A percentile compares a stretch with the other conserved stretches of the same genome.
phyloP scores from a whole-genome alignment of 768 basidiomycete species.

The Tricholoma sp. region DNA sequence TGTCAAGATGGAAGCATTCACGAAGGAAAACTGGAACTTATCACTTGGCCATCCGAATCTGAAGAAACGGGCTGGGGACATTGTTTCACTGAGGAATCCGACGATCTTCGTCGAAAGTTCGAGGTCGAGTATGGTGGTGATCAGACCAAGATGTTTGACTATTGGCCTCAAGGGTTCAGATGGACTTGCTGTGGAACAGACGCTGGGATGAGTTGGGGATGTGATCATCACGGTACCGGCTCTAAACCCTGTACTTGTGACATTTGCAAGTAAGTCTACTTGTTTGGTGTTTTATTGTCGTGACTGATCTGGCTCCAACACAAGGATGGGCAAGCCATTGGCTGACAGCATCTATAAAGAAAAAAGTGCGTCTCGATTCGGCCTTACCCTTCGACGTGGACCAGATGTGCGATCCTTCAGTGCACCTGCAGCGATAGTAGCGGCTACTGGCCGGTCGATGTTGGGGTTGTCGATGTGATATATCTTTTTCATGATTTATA shows the following conservation, averaged over 20 bases:
- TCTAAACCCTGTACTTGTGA: constrained; percentile 31
- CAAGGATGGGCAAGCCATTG: constrained; percentile 29
- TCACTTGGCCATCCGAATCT: constrained; percentile 26
- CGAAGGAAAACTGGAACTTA: constrained; percentile 31
- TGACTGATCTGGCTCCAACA: not conserved
- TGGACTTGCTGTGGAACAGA: constrained; percentile 36
- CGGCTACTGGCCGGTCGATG: constrained; percentile 15
- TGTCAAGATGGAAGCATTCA: constrained; percentile 25
- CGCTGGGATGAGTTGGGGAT: constrained; percentile 27
- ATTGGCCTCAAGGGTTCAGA: constrained; percentile 28
- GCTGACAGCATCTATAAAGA: constrained; percentile 25
- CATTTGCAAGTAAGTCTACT: constrained; percentile 27
- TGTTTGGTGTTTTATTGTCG: not conserved
- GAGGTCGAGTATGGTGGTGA: constrained; percentile 23
- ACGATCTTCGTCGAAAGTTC: constrained; percentile 23
- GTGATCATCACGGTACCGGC: constrained; percentile 36
- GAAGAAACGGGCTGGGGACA: constrained; percentile 28
- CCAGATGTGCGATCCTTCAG: constrained; percentile 29
- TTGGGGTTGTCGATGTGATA: constrained; percentile 14
- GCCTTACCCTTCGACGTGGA: constrained; percentile 26
- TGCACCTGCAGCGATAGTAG: constrained; percentile 12
- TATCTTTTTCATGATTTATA: too few relatives aligned
- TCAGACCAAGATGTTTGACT: constrained; percentile 21
- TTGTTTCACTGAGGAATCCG: constrained; percentile 20
- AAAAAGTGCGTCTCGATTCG: constrained; percentile 21